phyloP scores from a whole-genome alignment of 495 filamentous ascomycete genomes.

The Hyaloscypha bicolor region DNA sequence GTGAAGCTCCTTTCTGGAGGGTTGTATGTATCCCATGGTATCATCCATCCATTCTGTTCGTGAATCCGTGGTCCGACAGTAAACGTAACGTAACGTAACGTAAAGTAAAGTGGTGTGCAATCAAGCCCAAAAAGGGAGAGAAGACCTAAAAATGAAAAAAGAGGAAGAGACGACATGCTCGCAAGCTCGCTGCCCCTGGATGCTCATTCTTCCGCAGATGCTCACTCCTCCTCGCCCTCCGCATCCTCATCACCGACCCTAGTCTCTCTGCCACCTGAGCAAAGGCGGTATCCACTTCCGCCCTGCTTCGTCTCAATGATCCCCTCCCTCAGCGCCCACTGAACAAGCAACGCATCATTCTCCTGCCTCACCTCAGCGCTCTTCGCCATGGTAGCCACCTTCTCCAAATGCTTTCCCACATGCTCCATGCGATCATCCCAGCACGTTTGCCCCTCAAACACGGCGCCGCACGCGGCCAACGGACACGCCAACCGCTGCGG shows the following conservation, averaged over 20 bases:
- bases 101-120: too few species aligned
- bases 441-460: conserved; percentile 62
- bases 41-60: too few species aligned
- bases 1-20: too few species aligned
- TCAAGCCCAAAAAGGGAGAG: too few species aligned
- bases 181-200: too few species aligned
- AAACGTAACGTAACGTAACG: too few species aligned
- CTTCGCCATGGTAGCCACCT: conserved; percentile 33
- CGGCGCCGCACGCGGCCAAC: conserved; percentile 53
- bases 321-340: conserved; percentile 28
- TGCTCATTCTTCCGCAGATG: too few species aligned
- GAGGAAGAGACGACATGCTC: too few species aligned
- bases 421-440: conserved; percentile 94
- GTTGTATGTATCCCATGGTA: too few species aligned
- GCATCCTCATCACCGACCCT: conserved; percentile 17
- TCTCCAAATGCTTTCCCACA: conserved; percentile 80
- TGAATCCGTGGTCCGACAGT: too few species aligned
- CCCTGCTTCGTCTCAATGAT: conserved; percentile 21
- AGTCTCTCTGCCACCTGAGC: neutral
- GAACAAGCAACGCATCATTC: conserved; percentile 26
- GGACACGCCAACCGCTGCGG: conserved; percentile 68
- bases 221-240: conserved; percentile 22
- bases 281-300: conserved; percentile 5
- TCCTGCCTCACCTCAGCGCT: conserved; percentile 17
- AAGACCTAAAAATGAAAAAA: too few species aligned